Percentiles rank a stretch among this genome's conserved stretches.
Evolutionary conservation across 345 rosid species (phyloP).

Genomic region (Eucalyptus guilfoylei): DNA sequence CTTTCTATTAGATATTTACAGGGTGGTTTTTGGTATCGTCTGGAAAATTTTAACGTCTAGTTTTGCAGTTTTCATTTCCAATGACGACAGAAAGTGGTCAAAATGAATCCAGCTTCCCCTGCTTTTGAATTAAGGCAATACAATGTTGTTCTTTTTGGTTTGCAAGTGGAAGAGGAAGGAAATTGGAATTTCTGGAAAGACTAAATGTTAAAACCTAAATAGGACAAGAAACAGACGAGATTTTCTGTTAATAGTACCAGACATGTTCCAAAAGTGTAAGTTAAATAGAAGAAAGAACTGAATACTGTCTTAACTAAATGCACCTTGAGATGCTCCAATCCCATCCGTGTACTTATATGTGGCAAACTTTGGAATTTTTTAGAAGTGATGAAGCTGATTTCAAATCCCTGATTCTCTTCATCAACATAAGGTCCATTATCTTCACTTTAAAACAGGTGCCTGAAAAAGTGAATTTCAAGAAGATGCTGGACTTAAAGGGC

Average conservation of each 20-base stretch:
- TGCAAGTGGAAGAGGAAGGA: not conserved
- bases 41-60: too few species aligned
- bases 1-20: not conserved
- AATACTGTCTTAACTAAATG: not conserved
- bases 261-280: not conserved
- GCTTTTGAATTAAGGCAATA: not conserved
- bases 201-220: not conserved
- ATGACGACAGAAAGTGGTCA: not conserved
- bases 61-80: not conserved
- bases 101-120: not conserved
- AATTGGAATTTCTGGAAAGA: not conserved
- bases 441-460: conserved; percentile 1
- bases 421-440: not conserved
- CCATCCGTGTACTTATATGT: not conserved
- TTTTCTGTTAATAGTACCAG: not conserved
- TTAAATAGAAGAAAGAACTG: not conserved
- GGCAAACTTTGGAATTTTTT: too few species aligned
- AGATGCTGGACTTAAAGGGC: conserved; percentile 9
- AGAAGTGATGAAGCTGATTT: not conserved
- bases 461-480: conserved; percentile 10
- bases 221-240: not conserved
- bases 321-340: not conserved
- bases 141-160: not conserved
- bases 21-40: not conserved
- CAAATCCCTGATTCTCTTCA: not conserved